phyloP scores from a whole-genome alignment of 2,329 filamentous ascomycete species.

The Coleophoma cylindrospora region DNA sequence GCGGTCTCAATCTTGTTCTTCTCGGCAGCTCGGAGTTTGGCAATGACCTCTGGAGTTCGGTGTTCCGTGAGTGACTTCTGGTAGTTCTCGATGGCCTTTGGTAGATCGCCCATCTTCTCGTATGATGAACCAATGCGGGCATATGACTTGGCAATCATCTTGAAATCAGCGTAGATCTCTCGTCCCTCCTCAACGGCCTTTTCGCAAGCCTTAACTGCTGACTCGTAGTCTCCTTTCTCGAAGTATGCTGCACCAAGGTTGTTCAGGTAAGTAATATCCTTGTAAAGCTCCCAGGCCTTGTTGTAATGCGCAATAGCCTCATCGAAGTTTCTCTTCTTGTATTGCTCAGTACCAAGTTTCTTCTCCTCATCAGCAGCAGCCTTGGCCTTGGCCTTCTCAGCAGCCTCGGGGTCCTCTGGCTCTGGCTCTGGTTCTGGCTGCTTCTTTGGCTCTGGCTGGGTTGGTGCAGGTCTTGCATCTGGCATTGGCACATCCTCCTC shows the following conservation, averaged over 20 bases:
- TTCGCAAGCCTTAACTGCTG: conserved; percentile 79
- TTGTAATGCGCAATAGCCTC: conserved; percentile 89
- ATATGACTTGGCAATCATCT: conserved; percentile 97
- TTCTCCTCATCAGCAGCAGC: conserved; percentile 92
- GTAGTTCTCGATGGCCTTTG: conserved; percentile 81
- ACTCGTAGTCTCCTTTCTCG: conserved; percentile 92
- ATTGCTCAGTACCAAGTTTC: conserved; percentile 85
- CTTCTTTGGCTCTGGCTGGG: conserved; percentile 46
- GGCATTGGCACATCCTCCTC: conserved; percentile 77
- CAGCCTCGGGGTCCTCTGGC: conserved; percentile 73
- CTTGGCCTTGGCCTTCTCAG: conserved; percentile 85
- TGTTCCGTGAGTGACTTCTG: conserved; percentile 94
- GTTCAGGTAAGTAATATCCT: conserved; percentile 97
- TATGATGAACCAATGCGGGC: conserved; percentile 91
- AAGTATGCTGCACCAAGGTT: conserved; percentile 92
- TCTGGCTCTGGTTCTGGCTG: conserved; percentile 57
- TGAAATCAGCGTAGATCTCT: conserved; percentile 89
- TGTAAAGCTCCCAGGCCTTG: conserved; percentile 90
- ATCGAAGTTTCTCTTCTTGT: conserved; percentile 98
- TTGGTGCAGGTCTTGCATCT: conserved; percentile 48
- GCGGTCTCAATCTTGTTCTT: conserved; percentile 76
- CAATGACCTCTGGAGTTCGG: conserved; percentile 87
- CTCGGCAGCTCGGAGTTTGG: conserved; percentile 87
- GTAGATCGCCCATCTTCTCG: conserved; percentile 80
- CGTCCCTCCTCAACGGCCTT: conserved; percentile 89